These are phyloP conservation scores for Fusarium pseudograminearum DNA, from an alignment of 2,329 filamentous ascomycete species.

Conservation along the genomic window DNA sequence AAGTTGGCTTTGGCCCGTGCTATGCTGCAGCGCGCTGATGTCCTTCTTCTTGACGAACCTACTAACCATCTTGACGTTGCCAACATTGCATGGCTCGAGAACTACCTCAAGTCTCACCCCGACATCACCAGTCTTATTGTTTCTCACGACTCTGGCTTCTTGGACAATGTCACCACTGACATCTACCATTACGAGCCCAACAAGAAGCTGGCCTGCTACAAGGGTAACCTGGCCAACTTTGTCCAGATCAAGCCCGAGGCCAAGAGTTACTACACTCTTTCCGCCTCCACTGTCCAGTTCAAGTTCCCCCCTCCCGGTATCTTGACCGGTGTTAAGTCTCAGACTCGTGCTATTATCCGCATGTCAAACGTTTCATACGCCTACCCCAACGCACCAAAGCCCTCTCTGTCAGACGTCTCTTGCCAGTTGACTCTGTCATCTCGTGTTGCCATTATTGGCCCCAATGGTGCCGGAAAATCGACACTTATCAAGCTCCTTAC, in stretches of 20 bases:
- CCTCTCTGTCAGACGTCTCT: constrained; percentile 88
- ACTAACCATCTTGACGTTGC: constrained; percentile 98
- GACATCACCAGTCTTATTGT: constrained; percentile 98
- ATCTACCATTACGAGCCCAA: constrained; percentile 97
- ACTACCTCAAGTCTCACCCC: constrained; percentile 94
- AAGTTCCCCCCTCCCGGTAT: constrained; percentile 98
- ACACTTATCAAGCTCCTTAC: constrained; percentile 98
- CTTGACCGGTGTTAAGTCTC: constrained; percentile 92
- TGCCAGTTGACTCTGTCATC: constrained; percentile 90
- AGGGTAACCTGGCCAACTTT: constrained; percentile 84
- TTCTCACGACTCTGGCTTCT: constrained; percentile 96
- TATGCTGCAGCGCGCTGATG: constrained; percentile 97
- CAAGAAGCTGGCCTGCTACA: constrained; percentile 93
- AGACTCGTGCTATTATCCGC: constrained; percentile 91
- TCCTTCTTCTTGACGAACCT: constrained; percentile 95
- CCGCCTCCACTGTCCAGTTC: constrained; percentile 89
- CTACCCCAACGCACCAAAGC: constrained; percentile 91
- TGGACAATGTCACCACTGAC: constrained; percentile 97
- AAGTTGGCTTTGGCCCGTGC: constrained; percentile 95
- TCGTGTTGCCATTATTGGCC: constrained; percentile 94
- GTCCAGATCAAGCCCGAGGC: constrained; percentile 92
- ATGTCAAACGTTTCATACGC: constrained; percentile 93
- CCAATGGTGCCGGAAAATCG: constrained; percentile 97
- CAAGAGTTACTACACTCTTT: constrained; percentile 98
- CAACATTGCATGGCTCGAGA: constrained; percentile 95